Evolutionary conservation across 2,329 filamentous ascomycete genomes (phyloP), one percentile per base, ranked within the genome.

Genomic region (Alternaria burnsii): DNA sequence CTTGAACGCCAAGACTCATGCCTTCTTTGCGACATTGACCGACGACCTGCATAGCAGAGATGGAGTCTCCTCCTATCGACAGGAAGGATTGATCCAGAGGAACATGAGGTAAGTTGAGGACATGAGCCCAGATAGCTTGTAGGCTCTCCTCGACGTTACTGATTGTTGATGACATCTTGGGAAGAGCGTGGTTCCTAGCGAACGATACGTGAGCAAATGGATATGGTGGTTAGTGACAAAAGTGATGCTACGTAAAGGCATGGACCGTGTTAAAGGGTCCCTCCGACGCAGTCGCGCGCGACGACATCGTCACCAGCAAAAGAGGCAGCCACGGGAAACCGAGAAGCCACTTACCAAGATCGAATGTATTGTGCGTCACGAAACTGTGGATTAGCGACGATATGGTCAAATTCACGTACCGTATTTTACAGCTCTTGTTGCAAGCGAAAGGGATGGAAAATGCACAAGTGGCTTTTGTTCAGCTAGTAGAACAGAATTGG

Each of bases 21-120:
- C 81, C 81, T 36, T 74, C 71, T 66, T 82, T 82, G 48, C 82
- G 82, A 61, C 80, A 83, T 36, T 81, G 75, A 3, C 80, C 80
- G 58, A 82, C 78, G 40, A 82, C 82, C 48, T 82, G 82, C 79
- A 85, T 84, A 0, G 83, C 82, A 41, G 82, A 82, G 55, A 84
- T 83, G 0, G 82, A 83, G 57, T 84, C 82, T 52, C 82, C 82
- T 34, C 82, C 82, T 2, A 83, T 65, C 11, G 76, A 79, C 4
- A 84, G 64, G 61, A 84, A 84, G 1, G 75, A 62, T 11, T 71
- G 68, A 40, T 75, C 69, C 14, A 75, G 60, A 7, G 69, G 38
- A 36, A 77, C 67, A 59, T 73, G 67, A 1, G 71, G 64, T 20
- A 76, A 54, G 50, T 76, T 76, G 32, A 77, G 51, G 12, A 76